A percentile compares a stretch with the other conserved stretches of the same genome.
These are phyloP conservation scores for Fonsecaea multimorphosa DNA, from an alignment of 2,329 filamentous ascomycete species.

Conservation along the genomic window DNA sequence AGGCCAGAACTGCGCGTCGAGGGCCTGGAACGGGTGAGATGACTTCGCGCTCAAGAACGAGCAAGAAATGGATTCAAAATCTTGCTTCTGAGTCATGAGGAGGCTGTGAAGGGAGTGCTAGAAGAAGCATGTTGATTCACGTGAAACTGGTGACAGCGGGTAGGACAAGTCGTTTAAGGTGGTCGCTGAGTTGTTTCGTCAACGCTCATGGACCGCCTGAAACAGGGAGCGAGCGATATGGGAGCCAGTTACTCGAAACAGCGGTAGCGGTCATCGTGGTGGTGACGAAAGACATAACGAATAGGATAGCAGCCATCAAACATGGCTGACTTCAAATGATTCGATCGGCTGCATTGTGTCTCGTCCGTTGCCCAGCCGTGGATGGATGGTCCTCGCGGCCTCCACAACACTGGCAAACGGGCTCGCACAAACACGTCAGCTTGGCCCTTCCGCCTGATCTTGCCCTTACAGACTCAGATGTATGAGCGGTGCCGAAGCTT, in stretches of 20 bases:
- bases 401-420: slow-evolving; percentile 2
- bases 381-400: slow-evolving; percentile 3
- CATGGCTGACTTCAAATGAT: not conserved
- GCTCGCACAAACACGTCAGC: slow-evolving; percentile 26
- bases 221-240: not conserved
- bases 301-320: not conserved
- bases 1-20: not conserved
- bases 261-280: slow-evolving; percentile 1
- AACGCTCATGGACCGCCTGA: not conserved
- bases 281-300: not conserved
- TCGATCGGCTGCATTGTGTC: slow-evolving; percentile 2
- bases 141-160: not conserved
- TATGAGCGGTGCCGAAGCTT: slow-evolving; percentile 20
- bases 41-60: not conserved
- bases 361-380: not conserved
- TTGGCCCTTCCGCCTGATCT: slow-evolving; percentile 6
- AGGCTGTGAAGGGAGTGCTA: not conserved
- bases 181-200: not conserved
- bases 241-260: not conserved
- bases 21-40: not conserved
- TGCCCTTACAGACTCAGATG: slow-evolving; percentile 12
- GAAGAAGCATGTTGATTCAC: not conserved
- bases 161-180: not conserved
- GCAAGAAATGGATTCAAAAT: not conserved
- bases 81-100: not conserved